Evolutionary conservation across 2,329 filamentous ascomycete species (phyloP), one percentile per base, ranked within the genome.

Genomic region (Clarireedia hainanense): DNA sequence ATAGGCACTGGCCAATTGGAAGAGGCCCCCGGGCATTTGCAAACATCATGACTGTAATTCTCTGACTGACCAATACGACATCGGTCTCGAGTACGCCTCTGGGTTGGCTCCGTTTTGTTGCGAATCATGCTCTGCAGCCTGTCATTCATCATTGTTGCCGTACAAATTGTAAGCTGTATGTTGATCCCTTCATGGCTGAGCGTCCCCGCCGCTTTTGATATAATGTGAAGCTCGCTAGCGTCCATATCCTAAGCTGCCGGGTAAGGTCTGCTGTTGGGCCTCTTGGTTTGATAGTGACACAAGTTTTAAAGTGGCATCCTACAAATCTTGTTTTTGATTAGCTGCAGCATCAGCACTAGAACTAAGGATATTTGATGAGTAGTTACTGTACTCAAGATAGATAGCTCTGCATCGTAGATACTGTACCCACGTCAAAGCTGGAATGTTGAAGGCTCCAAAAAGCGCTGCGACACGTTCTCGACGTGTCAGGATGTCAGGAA

Each of bases 11-110:
- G 23, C 52, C 46, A 50, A 55, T 55, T 6, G 37, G 36, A 20
- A 23, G 46, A 20, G 20, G 6, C n/a, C 40, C 40, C 24, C 9
- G n/a, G 14, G 17, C 34, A 43, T 24, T 34, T 20, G 52, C 36
- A 26, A 12, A 55, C 14, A 50, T 55, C 52, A 49, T 50, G 45
- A 43, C 24, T 26, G 20, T 20, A n/a, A 49, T 30, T 39, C 46
- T 50, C 46, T 30, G 27, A 30, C 52, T 43, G 52, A 43, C 52
- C 52, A 55, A 55, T 55, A 36, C 48, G 23, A 27, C 34, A 9
- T 52, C 40, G 12, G 36, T 27, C 20, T n/a, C 26, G 12, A 37
- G 2, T n/a, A 23, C 6, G 34, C 34, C 17, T 15, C 47, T 43
- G 7, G 20, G 20, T 27, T 43, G n/a, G 45, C 30, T 42, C 30